A percentile compares a stretch with the other conserved stretches of the same genome.
phyloP scores from a whole-genome alignment of 257 asterid genomes.

The Penstemon barbatus region DNA sequence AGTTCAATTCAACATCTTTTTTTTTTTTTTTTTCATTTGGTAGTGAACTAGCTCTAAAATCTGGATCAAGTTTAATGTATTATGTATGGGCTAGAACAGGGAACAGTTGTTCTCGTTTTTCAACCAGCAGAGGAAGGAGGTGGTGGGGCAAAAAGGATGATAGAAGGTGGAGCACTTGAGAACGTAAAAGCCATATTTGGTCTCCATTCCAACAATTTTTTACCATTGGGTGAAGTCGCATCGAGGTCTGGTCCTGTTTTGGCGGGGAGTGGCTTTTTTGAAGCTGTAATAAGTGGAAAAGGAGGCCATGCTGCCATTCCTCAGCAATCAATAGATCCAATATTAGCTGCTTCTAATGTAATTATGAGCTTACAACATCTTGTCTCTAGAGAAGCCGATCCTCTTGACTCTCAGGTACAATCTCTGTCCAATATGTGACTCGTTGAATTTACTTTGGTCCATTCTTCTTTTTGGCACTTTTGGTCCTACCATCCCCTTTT shows the following conservation, averaged over 20 bases:
- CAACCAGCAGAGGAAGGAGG: constrained; percentile 99
- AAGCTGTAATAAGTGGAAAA: constrained; percentile 87
- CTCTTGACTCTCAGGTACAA: constrained; percentile 90
- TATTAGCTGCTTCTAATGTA: constrained; percentile 82
- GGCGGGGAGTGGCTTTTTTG: constrained; percentile 85
- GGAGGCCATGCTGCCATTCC: constrained; percentile 99
- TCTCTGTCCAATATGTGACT: constrained; percentile 11
- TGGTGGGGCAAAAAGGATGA: constrained; percentile 87
- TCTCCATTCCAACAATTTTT: constrained; percentile 45
- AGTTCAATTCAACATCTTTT: neutral
- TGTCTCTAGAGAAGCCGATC: constrained; percentile 93
- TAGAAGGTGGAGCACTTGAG: constrained; percentile 75
- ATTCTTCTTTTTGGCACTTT: too few relatives aligned
- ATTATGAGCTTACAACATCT: constrained; percentile 86
- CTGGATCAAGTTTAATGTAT: too few relatives aligned
- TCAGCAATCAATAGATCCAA: constrained; percentile 87
- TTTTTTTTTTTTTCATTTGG: neutral
- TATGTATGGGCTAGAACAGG: constrained; percentile 43
- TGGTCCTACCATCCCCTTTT: too few relatives aligned
- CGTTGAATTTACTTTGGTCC: neutral
- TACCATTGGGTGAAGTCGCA: constrained; percentile 57
- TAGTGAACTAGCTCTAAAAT: too few relatives aligned
- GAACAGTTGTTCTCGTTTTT: constrained; percentile 85
- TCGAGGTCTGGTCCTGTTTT: constrained; percentile 68
- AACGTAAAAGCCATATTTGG: constrained; percentile 84